phyloP scores from a whole-genome alignment of 2,329 filamentous ascomycete species.

The Phaeosphaeria sp. region DNA sequence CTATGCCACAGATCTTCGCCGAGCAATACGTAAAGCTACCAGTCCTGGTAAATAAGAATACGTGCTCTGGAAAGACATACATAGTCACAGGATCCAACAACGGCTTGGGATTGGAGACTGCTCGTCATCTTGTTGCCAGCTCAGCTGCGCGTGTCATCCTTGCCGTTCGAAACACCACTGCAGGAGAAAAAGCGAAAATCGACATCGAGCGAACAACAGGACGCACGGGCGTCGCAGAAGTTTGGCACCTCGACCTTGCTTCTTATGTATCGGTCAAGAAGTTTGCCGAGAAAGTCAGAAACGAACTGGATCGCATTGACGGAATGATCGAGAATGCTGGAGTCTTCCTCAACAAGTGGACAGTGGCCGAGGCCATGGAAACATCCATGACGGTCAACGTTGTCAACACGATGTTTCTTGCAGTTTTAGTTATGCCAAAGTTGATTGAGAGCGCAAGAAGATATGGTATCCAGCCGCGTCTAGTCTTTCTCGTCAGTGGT shows the following conservation, averaged over 20 bases:
- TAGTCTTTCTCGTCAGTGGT: constrained; percentile 7
- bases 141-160: constrained; percentile 49
- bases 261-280: constrained; percentile 45
- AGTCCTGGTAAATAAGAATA: constrained; percentile 2
- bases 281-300: constrained; percentile 32
- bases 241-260: constrained; percentile 53
- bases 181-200: constrained; percentile 49
- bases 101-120: constrained; percentile 40
- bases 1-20: constrained; percentile 6
- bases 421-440: constrained; percentile 24
- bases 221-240: constrained; percentile 44
- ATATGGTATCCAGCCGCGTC: constrained; percentile 6
- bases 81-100: constrained; percentile 57
- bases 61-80: constrained; percentile 39
- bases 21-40: constrained; percentile 16
- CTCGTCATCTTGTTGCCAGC: constrained; percentile 48
- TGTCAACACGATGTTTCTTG: constrained; percentile 41
- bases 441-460: constrained; percentile 12
- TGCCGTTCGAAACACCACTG: constrained; percentile 48
- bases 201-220: constrained; percentile 45
- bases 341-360: constrained; percentile 26
- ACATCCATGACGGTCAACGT: constrained; percentile 43
- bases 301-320: constrained; percentile 37
- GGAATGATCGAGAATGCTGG: constrained; percentile 45
- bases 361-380: constrained; percentile 29